These are phyloP conservation scores for Dictyostelium brefeldianum DNA, from an alignment of 78 protist genomes.

Conservation along the genomic window DNA sequence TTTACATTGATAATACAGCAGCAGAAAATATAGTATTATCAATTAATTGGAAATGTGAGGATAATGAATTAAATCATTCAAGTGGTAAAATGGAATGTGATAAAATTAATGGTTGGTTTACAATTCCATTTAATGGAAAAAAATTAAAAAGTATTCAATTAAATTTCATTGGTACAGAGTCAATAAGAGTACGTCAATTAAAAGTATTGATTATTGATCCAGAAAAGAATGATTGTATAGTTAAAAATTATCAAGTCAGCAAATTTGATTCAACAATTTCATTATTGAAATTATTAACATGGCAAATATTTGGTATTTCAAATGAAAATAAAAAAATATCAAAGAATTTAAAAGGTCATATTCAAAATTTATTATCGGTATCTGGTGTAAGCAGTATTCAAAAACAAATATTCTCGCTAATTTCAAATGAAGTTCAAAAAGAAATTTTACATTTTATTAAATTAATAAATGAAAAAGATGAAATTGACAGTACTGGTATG, in stretches of 20 bases:
- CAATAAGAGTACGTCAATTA: constrained; percentile 39
- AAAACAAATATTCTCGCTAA: constrained; percentile 64
- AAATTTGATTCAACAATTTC: constrained; percentile 61
- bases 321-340: constrained; percentile 15
- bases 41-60: constrained; percentile 24
- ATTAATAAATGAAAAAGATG: constrained; percentile 6
- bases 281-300: constrained; percentile 39
- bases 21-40: background rate
- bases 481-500: background rate
- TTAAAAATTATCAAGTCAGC: constrained; percentile 20
- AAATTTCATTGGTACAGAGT: constrained; percentile 5
- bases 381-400: constrained; percentile 36
- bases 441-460: constrained; percentile 41
- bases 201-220: constrained; percentile 19
- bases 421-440: constrained; percentile 63
- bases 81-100: background rate
- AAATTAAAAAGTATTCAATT: background rate
- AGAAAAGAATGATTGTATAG: background rate
- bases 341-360: constrained; percentile 32
- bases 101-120: background rate
- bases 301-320: constrained; percentile 73
- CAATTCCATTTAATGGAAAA: constrained; percentile 20
- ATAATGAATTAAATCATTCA: background rate
- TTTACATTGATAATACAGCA: constrained; percentile 38
- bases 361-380: constrained; percentile 10